Base-by-base conservation (phyloP, 257 asterid genomes). In the Nicotiana undulata region DNA sequence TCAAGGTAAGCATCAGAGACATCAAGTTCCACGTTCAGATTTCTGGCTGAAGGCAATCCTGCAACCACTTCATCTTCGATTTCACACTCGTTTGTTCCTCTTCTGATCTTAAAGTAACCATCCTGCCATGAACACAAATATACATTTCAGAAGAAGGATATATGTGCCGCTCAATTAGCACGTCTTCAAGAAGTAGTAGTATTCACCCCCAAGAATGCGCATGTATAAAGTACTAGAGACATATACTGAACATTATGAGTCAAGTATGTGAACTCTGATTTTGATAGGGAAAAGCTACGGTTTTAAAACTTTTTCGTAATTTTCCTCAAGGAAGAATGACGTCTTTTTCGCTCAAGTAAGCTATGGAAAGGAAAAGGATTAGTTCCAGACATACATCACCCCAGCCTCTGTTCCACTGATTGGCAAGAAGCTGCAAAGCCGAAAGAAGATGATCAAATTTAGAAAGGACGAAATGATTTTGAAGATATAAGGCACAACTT, bases 361-460 rank as follows among this genome's bases (percentile, higher is more conserved):
- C 40, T 34, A 52, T 37, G 6, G 8, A 46, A 70, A 46, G 9
- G 3, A 7, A 6, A 72, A 72, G 40, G 24, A n/a, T 6, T 72
- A 3, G 61, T 22, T 46, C 40, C 22, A 46, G 60, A 81, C 98
- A 40, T 91, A 95, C 98, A 76, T 95, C 97, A 55, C 99, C 99
- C 99, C 99, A 95, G 86, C 98, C 87, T 87, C 90, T 90, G 86
- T 93, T 95, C 99, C 99, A 95, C 85, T 93, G 96, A 86, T 95
- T 95, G 74, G 98, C 98, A 24, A 95, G 85, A 46, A 95, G 92
- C 98, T 95, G 95, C 90, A 86, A 61, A 61, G 32, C 60, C 75
- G 78, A 80, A 55, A 55, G 80, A 75, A 37, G 20, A 70, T 70
- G 3, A 70, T 70, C 52, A 75, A 49, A 44, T 82, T 85, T 44